Base-by-base conservation (phyloP, 257 asterid species). In the Coffea canephora region DNA sequence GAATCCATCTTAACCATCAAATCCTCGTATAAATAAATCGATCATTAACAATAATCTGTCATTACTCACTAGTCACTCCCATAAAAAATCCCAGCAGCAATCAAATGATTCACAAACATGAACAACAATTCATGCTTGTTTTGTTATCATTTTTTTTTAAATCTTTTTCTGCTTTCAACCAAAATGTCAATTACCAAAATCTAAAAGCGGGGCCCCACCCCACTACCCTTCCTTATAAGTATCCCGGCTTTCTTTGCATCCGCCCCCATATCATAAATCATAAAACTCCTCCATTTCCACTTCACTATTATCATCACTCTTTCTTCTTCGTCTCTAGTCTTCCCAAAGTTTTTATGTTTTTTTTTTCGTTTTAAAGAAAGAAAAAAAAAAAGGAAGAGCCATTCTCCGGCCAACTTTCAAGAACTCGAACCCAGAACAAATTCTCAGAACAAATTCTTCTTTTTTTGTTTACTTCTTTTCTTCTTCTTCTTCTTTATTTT, bases 201-300 rank as follows among this genome's bases (percentile, higher is more conserved):
- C 88, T 71, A 16, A 73, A 14, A 21, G 83, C 78, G 91, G 97
- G 83, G 43, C 93, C 90, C 83, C 45, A n/a, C 84, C 48, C 87
- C 82, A 74, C 85, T 55, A 43, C 84, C 77, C 69, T 66, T 79
- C 85, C 72, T 25, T 91, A 93, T 90, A 93, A 85, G 84, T 86
- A 80, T 31, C 55, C 83, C 75, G 73, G 79, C 27, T 52, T 76
- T 57, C 62, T 75, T 46, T 67, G 43, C 43, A 39, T 39, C 43
- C 55, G 13, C 75, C 23, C 81, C 82, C 85, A 31, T 31, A 31
- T 31, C 1, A 31, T 76, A 11, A 62, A 39, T 39, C 43, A 39
- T 39, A 25, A 76, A 43, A 64, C 64, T 80, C 89, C 52, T 65
- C 70, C n/a, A 80, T 76, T 84, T 84, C 36, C 87, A 77, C 90